Evolutionary conservation across 1,139 yeast species (phyloP).

Genomic region (Pichia sp.): DNA sequence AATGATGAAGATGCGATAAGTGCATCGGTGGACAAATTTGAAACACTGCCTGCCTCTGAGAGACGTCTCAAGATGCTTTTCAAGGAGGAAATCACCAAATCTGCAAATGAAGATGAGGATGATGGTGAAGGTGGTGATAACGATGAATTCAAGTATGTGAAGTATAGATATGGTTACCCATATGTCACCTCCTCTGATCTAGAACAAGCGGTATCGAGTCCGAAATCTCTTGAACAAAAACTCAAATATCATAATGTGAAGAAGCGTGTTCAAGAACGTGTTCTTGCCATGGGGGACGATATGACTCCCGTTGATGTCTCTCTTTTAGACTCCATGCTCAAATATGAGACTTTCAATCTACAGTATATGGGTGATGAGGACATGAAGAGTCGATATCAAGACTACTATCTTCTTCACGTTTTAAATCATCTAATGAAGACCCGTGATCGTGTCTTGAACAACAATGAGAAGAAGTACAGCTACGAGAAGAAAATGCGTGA

Average conservation of each 20-base stretch:
- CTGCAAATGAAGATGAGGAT: conserved; percentile 6
- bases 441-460: conserved; percentile 70
- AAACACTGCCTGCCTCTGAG: conserved; percentile 9
- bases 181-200: conserved; percentile 2
- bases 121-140: conserved; percentile 7
- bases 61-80: conserved; percentile 5
- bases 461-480: conserved; percentile 51
- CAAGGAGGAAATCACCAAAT: conserved; percentile 3
- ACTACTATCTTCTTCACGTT: conserved; percentile 62
- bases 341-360: conserved; percentile 64
- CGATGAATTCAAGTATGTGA: conserved; percentile 13
- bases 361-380: conserved; percentile 44
- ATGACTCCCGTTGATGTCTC: conserved; percentile 26
- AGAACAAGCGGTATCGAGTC: background rate
- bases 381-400: conserved; percentile 45
- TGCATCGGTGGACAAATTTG: conserved; percentile 30
- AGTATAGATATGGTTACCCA: conserved; percentile 18
- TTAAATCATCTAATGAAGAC: conserved; percentile 83
- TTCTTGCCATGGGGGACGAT: conserved; percentile 1
- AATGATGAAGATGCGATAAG: conserved; percentile 40
- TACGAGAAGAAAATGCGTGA: conserved; percentile 38
- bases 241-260: conserved; percentile 24
- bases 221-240: conserved; percentile 9
- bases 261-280: conserved; percentile 17
- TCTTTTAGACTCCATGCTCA: conserved; percentile 55